Conservation (phyloP, 1,284 basidiomycete species). For the Pyrrhoderma noxium region DNA sequence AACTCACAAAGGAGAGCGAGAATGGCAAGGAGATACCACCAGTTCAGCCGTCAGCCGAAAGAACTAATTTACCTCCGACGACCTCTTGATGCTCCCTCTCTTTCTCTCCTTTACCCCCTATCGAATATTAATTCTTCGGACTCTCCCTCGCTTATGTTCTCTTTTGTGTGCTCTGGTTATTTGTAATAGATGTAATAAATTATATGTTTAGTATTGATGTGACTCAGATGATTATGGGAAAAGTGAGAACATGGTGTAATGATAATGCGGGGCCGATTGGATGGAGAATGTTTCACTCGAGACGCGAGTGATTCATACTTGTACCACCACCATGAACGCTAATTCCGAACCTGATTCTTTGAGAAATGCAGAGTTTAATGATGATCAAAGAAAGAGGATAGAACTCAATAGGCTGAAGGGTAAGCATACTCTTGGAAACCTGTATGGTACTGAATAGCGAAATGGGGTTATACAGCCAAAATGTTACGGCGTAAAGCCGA, state of each 20-base stretch:
- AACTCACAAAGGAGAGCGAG: background rate
- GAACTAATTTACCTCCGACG: too few species aligned
- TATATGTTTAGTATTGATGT: background rate
- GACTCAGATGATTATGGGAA: background rate
- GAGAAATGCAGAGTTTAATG: constrained; percentile 25
- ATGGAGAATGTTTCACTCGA: background rate
- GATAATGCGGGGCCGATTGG: background rate
- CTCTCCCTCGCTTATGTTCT: too few species aligned
- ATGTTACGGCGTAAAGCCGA: constrained; percentile 52
- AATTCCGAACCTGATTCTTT: background rate
- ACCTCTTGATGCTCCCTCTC: too few species aligned
- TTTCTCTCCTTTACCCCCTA: too few species aligned
- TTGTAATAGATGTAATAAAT: too few species aligned
- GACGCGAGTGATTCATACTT: background rate
- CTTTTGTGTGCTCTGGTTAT: too few species aligned
- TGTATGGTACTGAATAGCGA: too few species aligned
- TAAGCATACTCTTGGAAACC: constrained; percentile 22
- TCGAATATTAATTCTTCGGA: too few species aligned
- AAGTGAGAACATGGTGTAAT: background rate
- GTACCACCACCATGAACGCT: constrained; percentile 6
- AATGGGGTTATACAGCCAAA: constrained; percentile 36
- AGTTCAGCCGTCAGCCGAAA: too few species aligned
- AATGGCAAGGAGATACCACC: too few species aligned
- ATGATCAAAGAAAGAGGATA: constrained; percentile 40
- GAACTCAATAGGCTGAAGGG: constrained; percentile 54